Evolutionary conservation across 768 basidiomycete genomes (phyloP), one percentile per base, ranked within the genome.

Genomic region (Polyporus arcularius): DNA sequence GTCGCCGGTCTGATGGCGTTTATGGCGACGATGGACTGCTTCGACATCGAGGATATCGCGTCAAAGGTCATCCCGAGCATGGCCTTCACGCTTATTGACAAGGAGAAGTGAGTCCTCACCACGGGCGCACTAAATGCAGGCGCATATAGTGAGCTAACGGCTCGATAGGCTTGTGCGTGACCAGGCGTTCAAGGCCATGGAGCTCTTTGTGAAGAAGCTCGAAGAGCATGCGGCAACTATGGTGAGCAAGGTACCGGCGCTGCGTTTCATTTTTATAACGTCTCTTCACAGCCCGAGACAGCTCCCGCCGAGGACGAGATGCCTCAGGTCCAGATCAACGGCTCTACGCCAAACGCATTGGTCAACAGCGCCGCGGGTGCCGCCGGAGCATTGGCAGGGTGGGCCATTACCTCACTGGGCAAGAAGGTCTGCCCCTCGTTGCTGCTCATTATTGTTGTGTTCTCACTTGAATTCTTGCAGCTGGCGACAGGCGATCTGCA

Each of bases 1-100:
- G 93, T 96, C 1, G 96, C 97, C 0, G 96, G 94, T 0, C 72
- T 98, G 39, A 95, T 95, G 93, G 92, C 94, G 21, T 87, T 98
- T 65, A 97, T 94, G 88, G 95, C 96, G 4, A 94, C 93, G 0
- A 84, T 89, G 26, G 95, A 97, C 40, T 90, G 89, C 62, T 98
- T 91, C 65, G 94, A 92, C 53, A 72, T 83, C 14, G 92, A 97
- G 55, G 97, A 98, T 57, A 71, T 98, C 26, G 96, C 96, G 0
- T 83, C 81, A 3, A 95, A 90, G 70, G 96, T 98, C 0, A 85
- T 99, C 18, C 95, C 96, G 0, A 88, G 84, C 64, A 85, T 98
- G 73, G 80, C 89, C 2, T 86, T 85, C 51, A 82, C 90, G 0
- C 75, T 94, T 70, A 80, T 98, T 16, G 96, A 98, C 71, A 89